Base-by-base conservation (phyloP, 805 yeast species). In the Hanseniaspora guilliermondii region DNA sequence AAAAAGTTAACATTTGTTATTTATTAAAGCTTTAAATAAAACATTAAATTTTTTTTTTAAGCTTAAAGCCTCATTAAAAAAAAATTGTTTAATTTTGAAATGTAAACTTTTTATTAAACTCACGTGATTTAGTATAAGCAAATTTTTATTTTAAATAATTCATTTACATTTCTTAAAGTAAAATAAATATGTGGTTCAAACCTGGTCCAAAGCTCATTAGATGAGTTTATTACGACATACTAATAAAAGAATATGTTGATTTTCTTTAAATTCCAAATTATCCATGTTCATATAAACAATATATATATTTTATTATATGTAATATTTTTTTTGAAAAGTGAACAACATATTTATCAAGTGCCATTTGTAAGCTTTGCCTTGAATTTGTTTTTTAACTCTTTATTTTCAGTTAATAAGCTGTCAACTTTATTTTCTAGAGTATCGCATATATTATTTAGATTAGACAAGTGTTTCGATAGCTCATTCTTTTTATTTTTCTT, bases 401-500 rank as follows among this genome's bases (percentile, higher is more conserved):
- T 9, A 17, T 52, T 42, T 27, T 52, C 55, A n/a, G 19, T 35
- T 11, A 52, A 4, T 9, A 52, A n/a, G 21, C 44, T 44, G 8
- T 44, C 49, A 6, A 52, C 49, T 19, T 37, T 42, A 2, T 21
- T 27, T 33, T 52, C 55, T 22, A 52, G 21, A 17, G 21, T 27
- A 36, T 33, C 32, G 37, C 55, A 52, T 3, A 44, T 39, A 12
- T 33, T 44, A 16, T 24, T 36, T 33, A 52, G 21, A n/a, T 52
- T 42, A 3, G 1, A 19, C 45, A 52, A 19, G n/a, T 52, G 55
- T 22, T 52, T 42, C 38, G 36, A 27, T n/a, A 52, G 32, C 12
- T 33, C 49, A 12, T 27, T 44, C 14, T 36, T 44, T 19, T 52
- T 52, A 8, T 52, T 52, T 25, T 52, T 52, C n/a, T 52, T 52